These are phyloP conservation scores for Sarocladiaceae sp. DNA, from an alignment of 2,329 filamentous ascomycete species.

Conservation along the genomic window DNA sequence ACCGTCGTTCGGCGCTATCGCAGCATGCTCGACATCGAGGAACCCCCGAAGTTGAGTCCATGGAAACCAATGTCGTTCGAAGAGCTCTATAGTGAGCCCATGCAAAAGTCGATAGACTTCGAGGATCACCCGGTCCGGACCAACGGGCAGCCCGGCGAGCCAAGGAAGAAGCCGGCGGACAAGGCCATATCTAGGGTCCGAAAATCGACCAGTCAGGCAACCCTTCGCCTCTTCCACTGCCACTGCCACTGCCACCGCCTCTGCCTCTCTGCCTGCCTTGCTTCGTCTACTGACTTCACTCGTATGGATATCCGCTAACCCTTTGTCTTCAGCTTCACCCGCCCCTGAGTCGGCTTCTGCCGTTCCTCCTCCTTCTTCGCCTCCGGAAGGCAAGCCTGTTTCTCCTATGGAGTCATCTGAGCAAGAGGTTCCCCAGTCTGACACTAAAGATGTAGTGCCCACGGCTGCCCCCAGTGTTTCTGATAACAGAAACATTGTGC, in stretches of 20 bases:
- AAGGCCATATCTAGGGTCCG: neutral
- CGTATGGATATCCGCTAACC: conserved; percentile 26
- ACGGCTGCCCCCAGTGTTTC: conserved; percentile 41
- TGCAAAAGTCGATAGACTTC: neutral
- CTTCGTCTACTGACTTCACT: conserved; percentile 3
- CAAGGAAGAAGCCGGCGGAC: neutral
- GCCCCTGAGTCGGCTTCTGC: conserved; percentile 29
- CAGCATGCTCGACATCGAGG: conserved; percentile 49
- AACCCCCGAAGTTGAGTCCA: conserved; percentile 37
- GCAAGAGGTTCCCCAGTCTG: conserved; percentile 30
- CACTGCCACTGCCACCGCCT: neutral
- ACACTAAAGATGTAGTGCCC: conserved; percentile 25
- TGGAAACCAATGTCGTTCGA: conserved; percentile 39
- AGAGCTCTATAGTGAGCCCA: conserved; percentile 33
- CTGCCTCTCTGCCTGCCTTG: conserved; percentile 14
- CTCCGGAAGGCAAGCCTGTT: conserved; percentile 29
- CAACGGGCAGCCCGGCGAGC: neutral
- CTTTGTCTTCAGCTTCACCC: conserved; percentile 34
- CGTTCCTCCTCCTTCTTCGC: conserved; percentile 34
- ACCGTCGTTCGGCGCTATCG: conserved; percentile 30
- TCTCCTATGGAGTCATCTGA: conserved; percentile 19
- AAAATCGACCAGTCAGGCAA: conserved; percentile 4
- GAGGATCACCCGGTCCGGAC: neutral
- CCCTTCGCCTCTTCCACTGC: too few species aligned
- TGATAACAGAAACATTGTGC: conserved; percentile 90